phyloP scores from a whole-genome alignment of 2,329 filamentous ascomycete genomes.

The Fusarium udum region DNA sequence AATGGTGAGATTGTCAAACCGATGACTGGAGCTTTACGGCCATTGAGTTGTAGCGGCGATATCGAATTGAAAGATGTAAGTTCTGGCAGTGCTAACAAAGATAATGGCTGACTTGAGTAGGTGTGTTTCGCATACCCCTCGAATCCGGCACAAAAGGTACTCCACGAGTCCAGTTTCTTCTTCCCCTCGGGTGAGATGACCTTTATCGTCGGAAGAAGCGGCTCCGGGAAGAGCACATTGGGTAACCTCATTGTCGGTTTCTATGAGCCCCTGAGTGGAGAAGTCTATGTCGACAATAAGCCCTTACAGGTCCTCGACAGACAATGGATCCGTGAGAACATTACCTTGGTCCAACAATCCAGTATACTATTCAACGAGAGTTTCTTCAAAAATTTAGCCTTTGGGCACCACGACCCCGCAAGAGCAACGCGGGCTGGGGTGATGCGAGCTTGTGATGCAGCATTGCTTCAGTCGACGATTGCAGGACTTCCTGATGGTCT shows the following conservation, averaged over 20 bases:
- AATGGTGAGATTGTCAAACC: not conserved
- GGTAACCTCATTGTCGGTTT: slow-evolving; percentile 82
- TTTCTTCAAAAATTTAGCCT: slow-evolving; percentile 78
- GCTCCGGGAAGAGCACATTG: slow-evolving; percentile 92
- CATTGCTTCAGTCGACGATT: slow-evolving; percentile 75
- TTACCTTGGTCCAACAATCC: slow-evolving; percentile 85
- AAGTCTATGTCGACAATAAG: slow-evolving; percentile 74
- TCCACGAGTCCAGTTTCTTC: slow-evolving; percentile 70
- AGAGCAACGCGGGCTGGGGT: slow-evolving; percentile 65
- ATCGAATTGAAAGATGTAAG: slow-evolving; percentile 53
- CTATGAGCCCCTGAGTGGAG: slow-evolving; percentile 73
- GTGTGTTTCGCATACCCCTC: slow-evolving; percentile 85
- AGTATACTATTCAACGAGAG: slow-evolving; percentile 85
- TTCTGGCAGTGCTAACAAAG: accelerated
- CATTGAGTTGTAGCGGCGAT: slow-evolving; percentile 66
- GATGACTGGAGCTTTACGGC: slow-evolving; percentile 36
- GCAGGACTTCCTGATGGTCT: slow-evolving; percentile 73
- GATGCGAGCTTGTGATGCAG: slow-evolving; percentile 69
- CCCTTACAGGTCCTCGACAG: slow-evolving; percentile 69
- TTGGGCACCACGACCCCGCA: slow-evolving; percentile 67
- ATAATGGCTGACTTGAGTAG: slow-evolving; percentile 52
- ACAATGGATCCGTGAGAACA: slow-evolving; percentile 78
- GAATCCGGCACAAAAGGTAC: slow-evolving; percentile 66
- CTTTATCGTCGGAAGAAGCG: slow-evolving; percentile 86
- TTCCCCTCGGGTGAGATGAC: slow-evolving; percentile 78